These are phyloP conservation scores for Diaporthe citrichinensis DNA, from an alignment of 2,329 filamentous ascomycete species.

Conservation along the genomic window DNA sequence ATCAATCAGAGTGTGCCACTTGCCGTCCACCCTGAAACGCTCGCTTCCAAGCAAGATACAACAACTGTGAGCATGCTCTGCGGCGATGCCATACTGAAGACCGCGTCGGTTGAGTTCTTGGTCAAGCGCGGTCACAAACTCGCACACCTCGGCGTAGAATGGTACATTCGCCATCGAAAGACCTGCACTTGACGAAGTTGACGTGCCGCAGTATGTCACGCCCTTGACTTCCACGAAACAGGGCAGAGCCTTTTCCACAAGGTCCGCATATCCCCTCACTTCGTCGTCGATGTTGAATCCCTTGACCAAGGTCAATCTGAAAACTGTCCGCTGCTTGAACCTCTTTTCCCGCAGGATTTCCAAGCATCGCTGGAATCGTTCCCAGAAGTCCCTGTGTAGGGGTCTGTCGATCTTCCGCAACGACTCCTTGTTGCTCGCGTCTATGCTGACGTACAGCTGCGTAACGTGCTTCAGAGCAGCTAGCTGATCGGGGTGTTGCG, in stretches of 20 bases:
- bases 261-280: constrained; percentile 87
- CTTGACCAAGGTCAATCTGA: constrained; percentile 94
- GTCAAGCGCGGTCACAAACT: constrained; percentile 85
- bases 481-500: constrained; percentile 94
- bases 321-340: constrained; percentile 91
- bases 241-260: constrained; percentile 87
- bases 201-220: constrained; percentile 96
- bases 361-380: constrained; percentile 91
- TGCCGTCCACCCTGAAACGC: constrained; percentile 81
- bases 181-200: constrained; percentile 85
- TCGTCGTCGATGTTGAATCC: constrained; percentile 98
- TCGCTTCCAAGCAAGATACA: constrained; percentile 89
- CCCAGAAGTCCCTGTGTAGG: constrained; percentile 97
- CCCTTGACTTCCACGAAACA: constrained; percentile 97
- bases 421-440: constrained; percentile 90
- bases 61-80: constrained; percentile 95
- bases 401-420: constrained; percentile 91
- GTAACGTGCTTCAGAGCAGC: constrained; percentile 87
- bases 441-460: constrained; percentile 96
- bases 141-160: constrained; percentile 91
- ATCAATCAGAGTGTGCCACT: constrained; percentile 93
- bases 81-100: constrained; percentile 89
- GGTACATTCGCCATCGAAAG: constrained; percentile 98
- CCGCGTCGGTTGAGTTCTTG: constrained; percentile 77
- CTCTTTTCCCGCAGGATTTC: constrained; percentile 89